phyloP scores from a whole-genome alignment of 1,139 yeast species.

The Pichia kudriavzevii region DNA sequence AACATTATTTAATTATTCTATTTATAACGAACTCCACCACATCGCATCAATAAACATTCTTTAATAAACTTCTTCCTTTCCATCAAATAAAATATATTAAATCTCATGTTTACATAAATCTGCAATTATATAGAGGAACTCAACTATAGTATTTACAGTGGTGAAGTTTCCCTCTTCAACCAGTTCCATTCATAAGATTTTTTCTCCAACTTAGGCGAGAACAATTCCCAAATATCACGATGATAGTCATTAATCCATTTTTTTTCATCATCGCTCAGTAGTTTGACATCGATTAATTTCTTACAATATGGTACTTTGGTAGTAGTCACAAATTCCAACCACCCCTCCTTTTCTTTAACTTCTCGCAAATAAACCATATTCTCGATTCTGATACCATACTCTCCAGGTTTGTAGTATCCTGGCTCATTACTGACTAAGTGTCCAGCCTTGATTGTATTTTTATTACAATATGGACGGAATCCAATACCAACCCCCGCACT shows the following conservation, averaged over 20 bases:
- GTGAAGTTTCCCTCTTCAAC: constrained; percentile 66
- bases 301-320: constrained; percentile 86
- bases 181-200: constrained; percentile 54
- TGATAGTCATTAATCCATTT: constrained; percentile 68
- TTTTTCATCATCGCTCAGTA: constrained; percentile 57
- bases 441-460: constrained; percentile 53
- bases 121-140: background rate
- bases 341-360: constrained; percentile 32
- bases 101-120: background rate
- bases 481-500: constrained; percentile 97
- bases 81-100: background rate
- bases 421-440: constrained; percentile 90
- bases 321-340: constrained; percentile 73
- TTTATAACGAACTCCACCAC: background rate
- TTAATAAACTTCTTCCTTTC: background rate
- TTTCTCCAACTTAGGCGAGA: constrained; percentile 41
- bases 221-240: constrained; percentile 47
- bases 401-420: constrained; percentile 88
- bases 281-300: constrained; percentile 50
- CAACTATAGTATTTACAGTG: too few species aligned
- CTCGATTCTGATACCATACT: constrained; percentile 90
- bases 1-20: background rate
- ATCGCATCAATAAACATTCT: background rate
- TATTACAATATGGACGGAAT: constrained; percentile 37
- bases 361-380: constrained; percentile 61